These are phyloP conservation scores for Podospora didyma DNA, from an alignment of 495 filamentous ascomycete genomes.

Conservation along the genomic window DNA sequence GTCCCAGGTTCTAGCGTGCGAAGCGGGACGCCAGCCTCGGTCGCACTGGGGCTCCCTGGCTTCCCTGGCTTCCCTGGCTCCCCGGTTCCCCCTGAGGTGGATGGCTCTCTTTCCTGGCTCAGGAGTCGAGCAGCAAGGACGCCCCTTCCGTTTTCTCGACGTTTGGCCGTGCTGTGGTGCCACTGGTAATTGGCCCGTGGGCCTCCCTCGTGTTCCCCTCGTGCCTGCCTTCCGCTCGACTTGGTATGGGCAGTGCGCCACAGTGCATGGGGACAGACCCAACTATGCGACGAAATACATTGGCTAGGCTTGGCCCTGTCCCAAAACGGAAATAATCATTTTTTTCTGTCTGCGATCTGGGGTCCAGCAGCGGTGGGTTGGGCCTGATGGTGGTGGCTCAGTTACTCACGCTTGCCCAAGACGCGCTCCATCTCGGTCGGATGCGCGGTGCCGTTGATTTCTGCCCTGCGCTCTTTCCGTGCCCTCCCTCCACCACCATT, in stretches of 20 bases:
- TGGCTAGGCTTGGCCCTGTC: background rate
- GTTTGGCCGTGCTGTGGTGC: background rate
- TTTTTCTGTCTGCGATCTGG: conserved; percentile 1
- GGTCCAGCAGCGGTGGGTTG: too few species aligned
- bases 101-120: too few species aligned
- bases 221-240: too few species aligned
- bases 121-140: background rate
- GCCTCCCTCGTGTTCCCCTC: too few species aligned
- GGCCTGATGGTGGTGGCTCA: too few species aligned
- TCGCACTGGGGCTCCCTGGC: background rate
- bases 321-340: background rate
- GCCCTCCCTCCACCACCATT: background rate
- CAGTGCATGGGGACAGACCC: too few species aligned
- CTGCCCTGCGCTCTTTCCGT: too few species aligned
- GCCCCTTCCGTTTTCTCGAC: background rate
- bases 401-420: too few species aligned
- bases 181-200: background rate
- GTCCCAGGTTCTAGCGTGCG: background rate
- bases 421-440: background rate
- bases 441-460: background rate
- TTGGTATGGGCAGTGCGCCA: too few species aligned
- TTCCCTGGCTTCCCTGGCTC: too few species aligned
- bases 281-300: too few species aligned
- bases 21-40: conserved; percentile 5
- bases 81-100: too few species aligned